Base-by-base conservation (phyloP, 306 rosid species). In the Acacia crassicarpa region DNA sequence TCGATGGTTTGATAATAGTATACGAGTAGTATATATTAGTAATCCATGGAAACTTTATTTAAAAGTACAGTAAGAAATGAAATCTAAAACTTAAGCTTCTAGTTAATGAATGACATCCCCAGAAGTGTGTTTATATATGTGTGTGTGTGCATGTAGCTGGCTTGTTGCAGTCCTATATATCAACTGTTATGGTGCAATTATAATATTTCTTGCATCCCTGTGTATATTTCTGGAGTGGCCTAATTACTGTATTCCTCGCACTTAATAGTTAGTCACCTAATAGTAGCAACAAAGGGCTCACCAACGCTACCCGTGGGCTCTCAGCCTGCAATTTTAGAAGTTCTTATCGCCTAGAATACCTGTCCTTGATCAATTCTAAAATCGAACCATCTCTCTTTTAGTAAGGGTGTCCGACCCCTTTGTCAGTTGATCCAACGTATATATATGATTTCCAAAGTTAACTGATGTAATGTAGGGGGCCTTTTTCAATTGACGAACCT, bases 401-500 rank as follows among this genome's bases (percentile, higher is more conserved):
- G 27, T 27, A 1, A 27, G 1, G 1, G 27, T 27, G 27, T 27
- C 27, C 27, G 27, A 1, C 27, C 27, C 27, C n/a, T n/a, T n/a
- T n/a, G 27, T 1, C 27, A 27, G 27, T 27, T 27, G 27, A 27
- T 83, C 80, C 68, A 38, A 54, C 78, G 49, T 44, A 13, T 3
- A 12, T 44, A 13, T 3, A 12, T 62, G 70, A 62, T 77, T 33
- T 70, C 46, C 78, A 61, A 35, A 78, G 78, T 6, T 38, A 12
- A 46, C 13, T 3, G 38, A 73, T 49, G 72, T 5, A 19, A 51
- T 51, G 59, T 17, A 51, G 27, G 66, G 66, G 62, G 79, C 30
- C 33, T 6, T 83, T 71, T 76, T 38, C 58, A 48, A 8, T 75
- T 30, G 69, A 75, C 66, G 23, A 48, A 32, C 72, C 41, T 38